A percentile compares a stretch with the other conserved stretches of the same genome.
Evolutionary conservation across 2,329 filamentous ascomycete species (phyloP).

Genomic region (Lasiodiplodia citricola): DNA sequence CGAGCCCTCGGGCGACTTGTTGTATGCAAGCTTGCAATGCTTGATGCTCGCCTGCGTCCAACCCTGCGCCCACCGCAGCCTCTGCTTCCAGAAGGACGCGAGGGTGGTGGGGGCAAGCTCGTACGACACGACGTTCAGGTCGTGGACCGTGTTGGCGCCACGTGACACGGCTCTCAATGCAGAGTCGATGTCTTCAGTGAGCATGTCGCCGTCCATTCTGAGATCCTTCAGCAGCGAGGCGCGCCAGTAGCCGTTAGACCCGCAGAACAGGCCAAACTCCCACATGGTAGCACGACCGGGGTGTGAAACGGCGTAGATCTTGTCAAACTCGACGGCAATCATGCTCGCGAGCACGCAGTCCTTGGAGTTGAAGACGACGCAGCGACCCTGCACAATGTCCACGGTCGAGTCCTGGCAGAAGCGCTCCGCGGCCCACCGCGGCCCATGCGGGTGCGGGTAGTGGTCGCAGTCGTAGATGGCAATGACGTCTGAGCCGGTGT

Average conservation of each 20-base stretch:
- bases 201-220: conserved; percentile 57
- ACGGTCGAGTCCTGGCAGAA: conserved; percentile 50
- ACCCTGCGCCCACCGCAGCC: conserved; percentile 57
- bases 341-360: conserved; percentile 52
- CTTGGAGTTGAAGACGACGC: conserved; percentile 55
- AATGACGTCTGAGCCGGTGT: conserved; percentile 53
- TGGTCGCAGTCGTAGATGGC: conserved; percentile 59
- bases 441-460: conserved; percentile 56
- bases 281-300: conserved; percentile 55
- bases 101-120: conserved; percentile 55
- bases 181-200: conserved; percentile 59
- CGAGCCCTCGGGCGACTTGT: conserved; percentile 33
- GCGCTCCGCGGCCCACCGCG: conserved; percentile 55
- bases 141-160: conserved; percentile 53
- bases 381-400: conserved; percentile 57
- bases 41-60: conserved; percentile 56
- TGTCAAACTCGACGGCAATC: conserved; percentile 58
- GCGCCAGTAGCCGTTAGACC: conserved; percentile 57
- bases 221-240: conserved; percentile 51
- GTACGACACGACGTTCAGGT: conserved; percentile 56
- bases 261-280: conserved; percentile 56
- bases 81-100: conserved; percentile 55
- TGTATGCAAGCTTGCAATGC: conserved; percentile 51
- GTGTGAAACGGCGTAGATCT: conserved; percentile 59
- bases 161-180: conserved; percentile 52